Percentiles rank a stretch among this genome's conserved stretches.
phyloP scores from a whole-genome alignment of 148 eudicot species.

The Dysphania ambrosioides region DNA sequence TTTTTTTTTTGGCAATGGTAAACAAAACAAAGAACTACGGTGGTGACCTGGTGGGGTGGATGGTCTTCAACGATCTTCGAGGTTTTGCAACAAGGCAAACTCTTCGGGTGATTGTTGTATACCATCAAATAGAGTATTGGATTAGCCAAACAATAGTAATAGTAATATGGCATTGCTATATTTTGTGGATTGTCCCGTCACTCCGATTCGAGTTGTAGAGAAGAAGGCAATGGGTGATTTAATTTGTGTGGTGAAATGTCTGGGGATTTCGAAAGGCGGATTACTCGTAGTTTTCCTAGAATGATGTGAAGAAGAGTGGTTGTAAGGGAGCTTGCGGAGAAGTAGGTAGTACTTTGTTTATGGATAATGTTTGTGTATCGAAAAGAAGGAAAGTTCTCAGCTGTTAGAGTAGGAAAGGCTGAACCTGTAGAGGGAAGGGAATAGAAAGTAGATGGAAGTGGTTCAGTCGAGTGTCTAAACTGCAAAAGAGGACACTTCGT shows the following conservation, averaged over 20 bases:
- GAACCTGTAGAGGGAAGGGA: not conserved
- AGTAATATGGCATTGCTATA: not conserved
- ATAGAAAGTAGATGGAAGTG: conserved; percentile 13
- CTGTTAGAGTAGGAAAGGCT: conserved; percentile 6
- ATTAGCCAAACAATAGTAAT: not conserved
- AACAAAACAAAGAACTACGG: too few relatives aligned
- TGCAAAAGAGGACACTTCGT: not conserved
- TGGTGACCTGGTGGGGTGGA: too few relatives aligned
- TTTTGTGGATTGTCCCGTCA: conserved; percentile 24
- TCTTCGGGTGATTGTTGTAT: conserved; percentile 8
- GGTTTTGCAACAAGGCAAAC: conserved; percentile 28
- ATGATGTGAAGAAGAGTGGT: not conserved
- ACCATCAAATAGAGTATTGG: not conserved
- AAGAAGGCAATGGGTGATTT: not conserved
- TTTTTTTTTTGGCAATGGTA: too few relatives aligned
- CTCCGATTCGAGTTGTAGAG: conserved; percentile 20
- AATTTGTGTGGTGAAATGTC: conserved; percentile 7
- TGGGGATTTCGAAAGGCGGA: conserved; percentile 20
- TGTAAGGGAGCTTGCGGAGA: not conserved
- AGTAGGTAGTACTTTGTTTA: conserved; percentile 5
- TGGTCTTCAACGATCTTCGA: conserved; percentile 34
- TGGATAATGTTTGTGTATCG: not conserved
- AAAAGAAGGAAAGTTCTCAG: not conserved
- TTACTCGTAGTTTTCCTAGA: conserved; percentile 23
- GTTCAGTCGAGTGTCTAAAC: not conserved